A percentile compares a stretch with the other conserved stretches of the same genome.
Evolutionary conservation across 768 basidiomycete species (phyloP).

Genomic region (Russula abietina): DNA sequence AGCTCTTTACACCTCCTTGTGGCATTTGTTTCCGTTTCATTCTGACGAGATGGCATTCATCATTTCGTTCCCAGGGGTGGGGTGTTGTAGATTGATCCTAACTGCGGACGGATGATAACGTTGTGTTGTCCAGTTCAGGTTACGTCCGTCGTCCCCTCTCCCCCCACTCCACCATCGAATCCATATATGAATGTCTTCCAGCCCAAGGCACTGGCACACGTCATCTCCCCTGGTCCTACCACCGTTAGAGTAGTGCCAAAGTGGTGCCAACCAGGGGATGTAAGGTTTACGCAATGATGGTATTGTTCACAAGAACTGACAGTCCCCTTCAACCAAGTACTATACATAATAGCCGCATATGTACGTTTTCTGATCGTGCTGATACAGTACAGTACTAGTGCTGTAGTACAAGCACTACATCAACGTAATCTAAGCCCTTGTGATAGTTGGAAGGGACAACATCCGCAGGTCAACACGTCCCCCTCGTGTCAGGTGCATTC

Average conservation of each 20-base stretch:
- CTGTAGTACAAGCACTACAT: not conserved
- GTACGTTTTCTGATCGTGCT: not conserved
- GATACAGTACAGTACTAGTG: not conserved
- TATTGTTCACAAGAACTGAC: not conserved
- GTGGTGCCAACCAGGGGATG: not conserved
- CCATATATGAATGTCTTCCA: not conserved
- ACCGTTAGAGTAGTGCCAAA: not conserved
- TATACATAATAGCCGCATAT: not conserved
- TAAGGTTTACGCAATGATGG: constrained; percentile 5
- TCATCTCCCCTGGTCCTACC: not conserved
- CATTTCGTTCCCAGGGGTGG: not conserved
- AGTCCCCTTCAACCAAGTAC: not conserved
- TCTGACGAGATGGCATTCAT: not conserved
- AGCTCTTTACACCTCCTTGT: not conserved
- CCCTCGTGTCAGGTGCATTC: not conserved
- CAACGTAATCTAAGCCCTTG: constrained; percentile 6
- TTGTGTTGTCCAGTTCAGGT: constrained; percentile 1
- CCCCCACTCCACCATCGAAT: not conserved
- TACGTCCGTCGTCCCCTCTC: not conserved
- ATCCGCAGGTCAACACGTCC: not conserved
- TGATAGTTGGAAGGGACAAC: not conserved
- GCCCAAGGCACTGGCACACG: constrained; percentile 1
- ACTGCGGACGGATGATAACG: not conserved
- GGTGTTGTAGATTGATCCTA: too few species aligned
- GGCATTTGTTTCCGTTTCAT: not conserved